These are phyloP conservation scores for Henckelia pumila DNA, from an alignment of 257 asterid species.

Conservation along the genomic window DNA sequence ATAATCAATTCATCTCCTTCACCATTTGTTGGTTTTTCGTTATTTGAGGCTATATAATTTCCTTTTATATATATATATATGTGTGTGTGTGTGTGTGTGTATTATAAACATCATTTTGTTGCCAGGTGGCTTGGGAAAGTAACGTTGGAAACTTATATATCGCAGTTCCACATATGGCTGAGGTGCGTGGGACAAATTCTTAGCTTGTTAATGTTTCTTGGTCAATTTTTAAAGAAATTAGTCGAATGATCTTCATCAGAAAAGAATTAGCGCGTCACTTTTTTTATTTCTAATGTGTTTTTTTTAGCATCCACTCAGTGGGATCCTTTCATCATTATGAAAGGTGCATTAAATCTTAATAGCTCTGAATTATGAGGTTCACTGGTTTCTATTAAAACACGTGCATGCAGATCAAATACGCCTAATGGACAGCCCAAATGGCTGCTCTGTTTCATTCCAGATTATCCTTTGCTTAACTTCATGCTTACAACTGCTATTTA, in stretches of 20 bases:
- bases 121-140: conserved; percentile 96
- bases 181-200: conserved; percentile 45
- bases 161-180: conserved; percentile 99
- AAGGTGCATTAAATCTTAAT: neutral
- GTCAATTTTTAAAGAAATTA: neutral
- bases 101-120: conserved; percentile 30
- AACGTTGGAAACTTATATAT: conserved; percentile 90
- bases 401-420: conserved; percentile 77
- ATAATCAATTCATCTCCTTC: neutral
- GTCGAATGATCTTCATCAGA: neutral
- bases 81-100: too few relatives aligned
- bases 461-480: conserved; percentile 95
- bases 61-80: too few relatives aligned
- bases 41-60: neutral
- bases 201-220: neutral
- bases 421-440: conserved; percentile 98
- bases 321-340: conserved; percentile 9
- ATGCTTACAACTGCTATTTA: conserved; percentile 87
- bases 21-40: neutral
- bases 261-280: neutral
- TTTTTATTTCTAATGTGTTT: too few relatives aligned
- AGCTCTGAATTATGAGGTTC: conserved; percentile 8
- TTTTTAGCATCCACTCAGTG: neutral
- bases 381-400: conserved; percentile 18
- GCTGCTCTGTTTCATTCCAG: conserved; percentile 86